phyloP scores from a whole-genome alignment of 2,329 filamentous ascomycete species.

The Amauroascus niger region DNA sequence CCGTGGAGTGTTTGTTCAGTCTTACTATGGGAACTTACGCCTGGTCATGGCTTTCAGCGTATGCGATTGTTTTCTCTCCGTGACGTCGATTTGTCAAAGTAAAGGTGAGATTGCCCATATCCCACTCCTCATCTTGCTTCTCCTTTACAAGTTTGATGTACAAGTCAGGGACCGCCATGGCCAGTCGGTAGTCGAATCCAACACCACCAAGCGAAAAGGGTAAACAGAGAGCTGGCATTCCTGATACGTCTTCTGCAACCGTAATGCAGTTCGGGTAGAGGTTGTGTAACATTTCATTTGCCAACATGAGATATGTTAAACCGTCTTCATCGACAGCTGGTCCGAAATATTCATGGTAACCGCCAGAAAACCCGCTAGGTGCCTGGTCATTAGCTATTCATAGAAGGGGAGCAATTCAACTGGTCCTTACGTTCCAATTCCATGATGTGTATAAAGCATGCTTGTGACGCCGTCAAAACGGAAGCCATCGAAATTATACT shows the following conservation, averaged over 20 bases:
- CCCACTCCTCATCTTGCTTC: constrained; percentile 81
- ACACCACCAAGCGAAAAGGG: constrained; percentile 77
- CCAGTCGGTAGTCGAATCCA: constrained; percentile 92
- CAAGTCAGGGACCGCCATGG: constrained; percentile 96
- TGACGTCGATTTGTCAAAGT: constrained; percentile 88
- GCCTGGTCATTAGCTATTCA: constrained; percentile 4
- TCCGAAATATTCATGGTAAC: constrained; percentile 97
- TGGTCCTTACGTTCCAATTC: constrained; percentile 76
- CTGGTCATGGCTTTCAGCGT: constrained; percentile 95
- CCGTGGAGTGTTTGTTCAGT: constrained; percentile 18
- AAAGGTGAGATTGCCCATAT: constrained; percentile 73
- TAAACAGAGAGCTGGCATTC: constrained; percentile 94
- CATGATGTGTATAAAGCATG: constrained; percentile 94
- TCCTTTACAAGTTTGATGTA: constrained; percentile 99
- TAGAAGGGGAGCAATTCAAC: not conserved
- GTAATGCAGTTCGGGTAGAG: constrained; percentile 82
- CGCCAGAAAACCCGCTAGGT: constrained; percentile 79
- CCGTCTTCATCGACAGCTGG: constrained; percentile 82
- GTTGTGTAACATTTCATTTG: constrained; percentile 90
- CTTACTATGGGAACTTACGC: constrained; percentile 55
- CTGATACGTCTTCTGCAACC: constrained; percentile 92
- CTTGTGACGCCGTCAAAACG: constrained; percentile 96
- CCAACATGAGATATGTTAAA: constrained; percentile 88
- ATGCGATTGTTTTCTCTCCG: constrained; percentile 96
- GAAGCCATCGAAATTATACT: constrained; percentile 94